Evolutionary conservation across 768 basidiomycete genomes (phyloP).

Genomic region (Hygrocybe coccinea): DNA sequence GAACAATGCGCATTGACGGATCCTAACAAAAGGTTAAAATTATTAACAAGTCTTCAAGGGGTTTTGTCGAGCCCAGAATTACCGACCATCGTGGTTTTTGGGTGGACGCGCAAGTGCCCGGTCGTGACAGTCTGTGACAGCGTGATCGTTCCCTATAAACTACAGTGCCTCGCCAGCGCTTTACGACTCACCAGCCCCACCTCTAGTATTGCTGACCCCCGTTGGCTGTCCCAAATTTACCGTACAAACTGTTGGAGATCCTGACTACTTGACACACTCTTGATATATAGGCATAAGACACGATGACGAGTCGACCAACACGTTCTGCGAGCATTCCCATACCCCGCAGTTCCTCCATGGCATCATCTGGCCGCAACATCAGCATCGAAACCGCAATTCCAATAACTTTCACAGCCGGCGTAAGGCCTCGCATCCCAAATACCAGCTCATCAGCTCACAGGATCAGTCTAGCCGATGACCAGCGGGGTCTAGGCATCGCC

Average conservation of each 20-base stretch:
- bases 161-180: too few species aligned
- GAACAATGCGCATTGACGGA: constrained; percentile 60
- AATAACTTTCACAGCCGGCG: constrained; percentile 48
- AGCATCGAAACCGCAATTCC: constrained; percentile 58
- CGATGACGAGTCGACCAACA: constrained; percentile 47
- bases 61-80: not conserved
- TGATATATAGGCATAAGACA: too few species aligned
- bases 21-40: constrained; percentile 27
- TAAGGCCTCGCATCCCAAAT: constrained; percentile 38
- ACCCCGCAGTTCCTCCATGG: constrained; percentile 43
- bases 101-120: not conserved
- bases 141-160: too few species aligned
- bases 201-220: too few species aligned
- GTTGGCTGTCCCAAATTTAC: not conserved
- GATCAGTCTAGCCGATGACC: constrained; percentile 29
- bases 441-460: constrained; percentile 27
- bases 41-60: not conserved
- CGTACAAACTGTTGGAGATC: too few species aligned
- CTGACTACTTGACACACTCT: too few species aligned
- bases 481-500: constrained; percentile 34
- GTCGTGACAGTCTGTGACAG: not conserved
- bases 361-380: constrained; percentile 45
- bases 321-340: constrained; percentile 68
- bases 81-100: constrained; percentile 6
- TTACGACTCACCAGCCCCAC: too few species aligned